Evolutionary conservation across 768 basidiomycete species (phyloP).

Genomic region (Dictyophora rubrovolvata): DNA sequence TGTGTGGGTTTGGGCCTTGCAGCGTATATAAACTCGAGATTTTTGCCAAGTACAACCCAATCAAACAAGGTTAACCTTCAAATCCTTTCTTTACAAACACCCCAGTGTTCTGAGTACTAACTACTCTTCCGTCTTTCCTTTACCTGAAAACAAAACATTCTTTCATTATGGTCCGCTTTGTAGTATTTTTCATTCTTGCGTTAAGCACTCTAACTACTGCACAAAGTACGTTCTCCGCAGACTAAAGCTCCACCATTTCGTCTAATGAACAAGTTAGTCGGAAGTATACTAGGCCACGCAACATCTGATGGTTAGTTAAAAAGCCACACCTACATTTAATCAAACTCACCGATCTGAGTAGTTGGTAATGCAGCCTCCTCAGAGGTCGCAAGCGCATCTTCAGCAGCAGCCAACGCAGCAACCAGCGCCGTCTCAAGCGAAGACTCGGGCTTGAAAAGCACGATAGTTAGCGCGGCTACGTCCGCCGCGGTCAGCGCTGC

Average conservation of each 20-base stretch:
- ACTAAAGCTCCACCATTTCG: not conserved
- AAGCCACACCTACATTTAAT: not conserved
- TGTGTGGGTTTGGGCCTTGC: too few relatives aligned
- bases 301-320: not conserved
- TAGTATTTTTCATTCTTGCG: not conserved
- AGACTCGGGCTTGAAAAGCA: not conserved
- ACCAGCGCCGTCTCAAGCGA: not conserved
- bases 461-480: not conserved
- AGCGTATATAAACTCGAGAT: too few relatives aligned
- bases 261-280: not conserved
- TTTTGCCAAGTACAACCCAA: too few relatives aligned
- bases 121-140: too few relatives aligned
- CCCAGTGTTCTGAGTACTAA: too few relatives aligned
- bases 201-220: not conserved
- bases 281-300: not conserved
- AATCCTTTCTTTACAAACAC: too few relatives aligned
- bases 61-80: too few relatives aligned
- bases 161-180: not conserved
- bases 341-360: not conserved
- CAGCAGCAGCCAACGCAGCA: not conserved
- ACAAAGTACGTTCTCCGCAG: not conserved
- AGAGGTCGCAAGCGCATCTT: not conserved
- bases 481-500: not conserved
- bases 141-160: too few relatives aligned
- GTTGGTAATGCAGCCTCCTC: not conserved